Conservation (phyloP, 129 eudicot genomes). For the Tagetes erecta region DNA sequence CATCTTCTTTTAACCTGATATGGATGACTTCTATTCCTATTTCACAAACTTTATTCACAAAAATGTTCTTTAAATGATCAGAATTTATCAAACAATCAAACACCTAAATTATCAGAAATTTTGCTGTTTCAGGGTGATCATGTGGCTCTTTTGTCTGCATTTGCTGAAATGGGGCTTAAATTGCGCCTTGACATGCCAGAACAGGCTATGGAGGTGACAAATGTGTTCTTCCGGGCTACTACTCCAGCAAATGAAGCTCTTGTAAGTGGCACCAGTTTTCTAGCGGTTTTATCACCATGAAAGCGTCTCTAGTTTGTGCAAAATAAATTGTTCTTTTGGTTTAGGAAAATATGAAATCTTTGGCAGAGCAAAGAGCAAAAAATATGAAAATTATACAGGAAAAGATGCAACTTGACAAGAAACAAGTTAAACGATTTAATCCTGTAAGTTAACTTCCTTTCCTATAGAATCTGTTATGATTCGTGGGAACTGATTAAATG, state of each 20-base stretch:
- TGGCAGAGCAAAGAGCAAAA: conserved; percentile 70
- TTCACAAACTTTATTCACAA: neutral
- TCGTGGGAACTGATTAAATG: conserved; percentile 27
- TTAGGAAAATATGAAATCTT: conserved; percentile 70
- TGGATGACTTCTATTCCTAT: neutral
- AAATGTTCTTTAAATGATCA: neutral
- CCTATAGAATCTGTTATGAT: neutral
- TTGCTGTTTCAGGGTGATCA: conserved; percentile 76
- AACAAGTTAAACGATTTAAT: conserved; percentile 82
- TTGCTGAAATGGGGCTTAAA: conserved; percentile 94
- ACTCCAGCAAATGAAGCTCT: conserved; percentile 82
- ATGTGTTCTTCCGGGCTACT: conserved; percentile 80
- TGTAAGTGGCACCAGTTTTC: conserved; percentile 44
- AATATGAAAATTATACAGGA: conserved; percentile 71
- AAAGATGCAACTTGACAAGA: conserved; percentile 79
- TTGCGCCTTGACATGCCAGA: conserved; percentile 93
- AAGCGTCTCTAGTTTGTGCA: conserved; percentile 4
- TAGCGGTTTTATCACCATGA: neutral
- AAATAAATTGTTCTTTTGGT: conserved; percentile 23
- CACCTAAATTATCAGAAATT: neutral
- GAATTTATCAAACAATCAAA: neutral
- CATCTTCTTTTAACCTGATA: neutral
- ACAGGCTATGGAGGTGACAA: conserved; percentile 91
- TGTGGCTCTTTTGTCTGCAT: conserved; percentile 95
- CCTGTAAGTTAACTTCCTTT: conserved; percentile 58